phyloP scores from a whole-genome alignment of 2,329 filamentous ascomycete species.

The Pseudogymnoascus sp. region DNA sequence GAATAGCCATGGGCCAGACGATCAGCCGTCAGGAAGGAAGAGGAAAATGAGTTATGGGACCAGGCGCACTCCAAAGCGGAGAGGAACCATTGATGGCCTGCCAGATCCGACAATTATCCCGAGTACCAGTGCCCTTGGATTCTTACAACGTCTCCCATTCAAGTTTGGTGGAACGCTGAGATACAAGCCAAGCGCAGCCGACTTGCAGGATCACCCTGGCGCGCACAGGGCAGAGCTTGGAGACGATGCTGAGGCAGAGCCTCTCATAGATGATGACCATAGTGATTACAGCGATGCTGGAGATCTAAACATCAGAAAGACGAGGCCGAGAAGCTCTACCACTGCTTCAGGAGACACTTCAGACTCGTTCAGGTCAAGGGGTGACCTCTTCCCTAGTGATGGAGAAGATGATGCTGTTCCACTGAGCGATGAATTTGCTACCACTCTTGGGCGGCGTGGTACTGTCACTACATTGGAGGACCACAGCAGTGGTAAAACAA shows the following conservation, averaged over 20 bases:
- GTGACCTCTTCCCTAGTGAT: constrained; percentile 86
- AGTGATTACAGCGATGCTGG: constrained; percentile 31
- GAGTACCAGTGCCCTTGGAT: constrained; percentile 76
- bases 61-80: constrained; percentile 48
- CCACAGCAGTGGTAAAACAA: constrained; percentile 59
- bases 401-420: constrained; percentile 84
- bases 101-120: constrained; percentile 83
- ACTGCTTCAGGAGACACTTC: constrained; percentile 72
- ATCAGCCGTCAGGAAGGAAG: constrained; percentile 62
- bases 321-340: constrained; percentile 67
- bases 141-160: constrained; percentile 76
- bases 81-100: constrained; percentile 43
- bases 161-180: constrained; percentile 73
- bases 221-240: constrained; percentile 34
- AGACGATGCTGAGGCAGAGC: constrained; percentile 54
- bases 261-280: constrained; percentile 60
- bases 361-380: constrained; percentile 78
- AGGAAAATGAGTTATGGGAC: constrained; percentile 87
- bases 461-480: constrained; percentile 55
- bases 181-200: constrained; percentile 86
- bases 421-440: constrained; percentile 84
- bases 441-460: constrained; percentile 68
- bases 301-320: constrained; percentile 23
- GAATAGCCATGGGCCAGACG: constrained; percentile 36
- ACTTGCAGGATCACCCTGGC: constrained; percentile 79